Conservation (phyloP, 2,329 filamentous ascomycete species). For the Claviceps purpurea region DNA sequence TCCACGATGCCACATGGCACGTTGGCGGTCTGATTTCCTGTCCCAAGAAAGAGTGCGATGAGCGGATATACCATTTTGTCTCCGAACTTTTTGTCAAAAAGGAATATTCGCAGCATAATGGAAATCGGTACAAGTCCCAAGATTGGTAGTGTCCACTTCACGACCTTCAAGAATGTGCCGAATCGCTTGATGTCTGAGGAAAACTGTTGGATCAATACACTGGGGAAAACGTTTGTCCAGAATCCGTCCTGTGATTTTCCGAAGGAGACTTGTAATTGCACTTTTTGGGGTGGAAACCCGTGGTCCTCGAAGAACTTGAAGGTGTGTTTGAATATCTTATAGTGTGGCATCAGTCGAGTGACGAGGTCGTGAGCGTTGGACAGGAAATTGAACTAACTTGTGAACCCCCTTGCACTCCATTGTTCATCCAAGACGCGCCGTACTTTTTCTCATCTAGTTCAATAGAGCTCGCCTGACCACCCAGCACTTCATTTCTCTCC, state of each 20-base stretch:
- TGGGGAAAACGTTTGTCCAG: slow-evolving; percentile 54
- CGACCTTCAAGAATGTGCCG: slow-evolving; percentile 39
- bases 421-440: slow-evolving; percentile 47
- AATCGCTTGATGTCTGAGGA: slow-evolving; percentile 44
- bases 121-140: slow-evolving; percentile 50
- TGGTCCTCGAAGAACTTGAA: slow-evolving; percentile 50
- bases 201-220: slow-evolving; percentile 40
- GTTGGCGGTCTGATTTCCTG: slow-evolving; percentile 60
- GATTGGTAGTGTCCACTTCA: slow-evolving; percentile 46
- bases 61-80: slow-evolving; percentile 60
- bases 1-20: slow-evolving; percentile 57
- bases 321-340: slow-evolving; percentile 52
- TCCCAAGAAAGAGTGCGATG: slow-evolving; percentile 60
- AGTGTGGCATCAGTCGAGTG: neutral
- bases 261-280: slow-evolving; percentile 50
- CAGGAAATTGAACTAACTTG: slow-evolving; percentile 10
- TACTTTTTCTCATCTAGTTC: slow-evolving; percentile 41
- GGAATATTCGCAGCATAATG: slow-evolving; percentile 51
- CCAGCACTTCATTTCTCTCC: slow-evolving; percentile 43
- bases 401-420: slow-evolving; percentile 49
- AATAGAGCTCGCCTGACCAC: slow-evolving; percentile 48
- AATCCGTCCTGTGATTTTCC: slow-evolving; percentile 44
- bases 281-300: slow-evolving; percentile 40
- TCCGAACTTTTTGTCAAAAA: slow-evolving; percentile 56
- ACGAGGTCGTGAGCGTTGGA: neutral